These are phyloP conservation scores for Xerocomus spinulosus DNA, from an alignment of 768 basidiomycete species.

Conservation along the genomic window DNA sequence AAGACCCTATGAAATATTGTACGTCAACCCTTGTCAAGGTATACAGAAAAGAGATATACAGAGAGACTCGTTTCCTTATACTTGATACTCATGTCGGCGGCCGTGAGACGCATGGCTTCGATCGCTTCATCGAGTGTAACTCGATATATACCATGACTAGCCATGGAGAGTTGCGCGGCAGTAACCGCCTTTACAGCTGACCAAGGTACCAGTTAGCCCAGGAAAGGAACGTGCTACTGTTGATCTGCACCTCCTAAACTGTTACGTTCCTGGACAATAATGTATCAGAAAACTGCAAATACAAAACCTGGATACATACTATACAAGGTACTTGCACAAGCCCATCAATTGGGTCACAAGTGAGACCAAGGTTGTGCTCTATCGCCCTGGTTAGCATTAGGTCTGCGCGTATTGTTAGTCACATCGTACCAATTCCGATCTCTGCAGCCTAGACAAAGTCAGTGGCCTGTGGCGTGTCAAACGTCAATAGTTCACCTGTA, in stretches of 20 bases:
- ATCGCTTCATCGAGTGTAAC: slow-evolving; percentile 94
- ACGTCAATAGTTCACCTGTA: slow-evolving; percentile 47
- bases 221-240: not conserved
- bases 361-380: slow-evolving; percentile 86
- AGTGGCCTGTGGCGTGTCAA: not conserved
- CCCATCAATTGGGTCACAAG: slow-evolving; percentile 92
- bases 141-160: slow-evolving; percentile 80
- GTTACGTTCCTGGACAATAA: slow-evolving; percentile 61
- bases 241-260: slow-evolving; percentile 65
- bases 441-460: slow-evolving; percentile 61
- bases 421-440: slow-evolving; percentile 73
- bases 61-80: slow-evolving; percentile 96
- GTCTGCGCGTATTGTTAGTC: not conserved
- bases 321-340: slow-evolving; percentile 96
- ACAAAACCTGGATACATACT: slow-evolving; percentile 37
- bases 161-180: slow-evolving; percentile 92
- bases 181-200: slow-evolving; percentile 89
- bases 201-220: slow-evolving; percentile 6
- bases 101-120: slow-evolving; percentile 90
- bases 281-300: slow-evolving; percentile 2
- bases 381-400: slow-evolving; percentile 5
- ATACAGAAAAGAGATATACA: slow-evolving; percentile 38
- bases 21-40: not conserved
- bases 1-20: slow-evolving; percentile 40
- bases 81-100: slow-evolving; percentile 91